phyloP scores from a whole-genome alignment of 768 basidiomycete genomes.

The Serendipita vermifera region DNA sequence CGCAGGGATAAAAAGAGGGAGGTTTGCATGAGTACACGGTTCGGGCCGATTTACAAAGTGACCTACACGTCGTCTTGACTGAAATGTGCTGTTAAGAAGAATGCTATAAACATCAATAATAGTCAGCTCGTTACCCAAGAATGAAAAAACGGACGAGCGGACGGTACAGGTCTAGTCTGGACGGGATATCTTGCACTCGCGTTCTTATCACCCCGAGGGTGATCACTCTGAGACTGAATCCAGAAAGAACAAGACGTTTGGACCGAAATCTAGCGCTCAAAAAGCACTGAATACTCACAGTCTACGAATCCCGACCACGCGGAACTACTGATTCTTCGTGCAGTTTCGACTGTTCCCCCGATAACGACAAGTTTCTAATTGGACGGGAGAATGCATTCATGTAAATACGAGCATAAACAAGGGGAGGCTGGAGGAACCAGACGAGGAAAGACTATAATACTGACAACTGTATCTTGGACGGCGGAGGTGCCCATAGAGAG shows the following conservation, averaged over 20 bases:
- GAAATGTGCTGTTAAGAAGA: slow-evolving; percentile 83
- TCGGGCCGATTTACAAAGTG: no score
- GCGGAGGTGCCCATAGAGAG: slow-evolving; percentile 52
- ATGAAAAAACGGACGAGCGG: not conserved
- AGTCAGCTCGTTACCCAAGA: slow-evolving; percentile 14
- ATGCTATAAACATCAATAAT: slow-evolving; percentile 34
- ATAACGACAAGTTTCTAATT: slow-evolving; percentile 77
- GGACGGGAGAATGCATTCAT: not conserved
- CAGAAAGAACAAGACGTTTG: slow-evolving; percentile 2
- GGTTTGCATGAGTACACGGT: no score
- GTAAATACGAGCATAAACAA: slow-evolving; percentile 3
- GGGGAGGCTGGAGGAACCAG: not conserved
- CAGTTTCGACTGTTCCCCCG: slow-evolving; percentile 79
- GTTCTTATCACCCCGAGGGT: no score
- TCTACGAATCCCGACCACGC: slow-evolving; percentile 87
- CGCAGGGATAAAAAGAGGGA: no score
- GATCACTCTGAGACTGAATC: slow-evolving; percentile 3
- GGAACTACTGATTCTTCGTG: slow-evolving; percentile 63
- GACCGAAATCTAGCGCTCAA: not conserved
- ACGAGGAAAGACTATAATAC: no score
- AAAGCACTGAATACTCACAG: slow-evolving; percentile 36
- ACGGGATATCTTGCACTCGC: no score
- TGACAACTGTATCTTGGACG: slow-evolving; percentile 66
- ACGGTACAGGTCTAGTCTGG: not conserved
- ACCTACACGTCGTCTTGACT: slow-evolving; percentile 52